phyloP scores from a whole-genome alignment of 73 alveolate genomes.

The Symbiodinium natans region DNA sequence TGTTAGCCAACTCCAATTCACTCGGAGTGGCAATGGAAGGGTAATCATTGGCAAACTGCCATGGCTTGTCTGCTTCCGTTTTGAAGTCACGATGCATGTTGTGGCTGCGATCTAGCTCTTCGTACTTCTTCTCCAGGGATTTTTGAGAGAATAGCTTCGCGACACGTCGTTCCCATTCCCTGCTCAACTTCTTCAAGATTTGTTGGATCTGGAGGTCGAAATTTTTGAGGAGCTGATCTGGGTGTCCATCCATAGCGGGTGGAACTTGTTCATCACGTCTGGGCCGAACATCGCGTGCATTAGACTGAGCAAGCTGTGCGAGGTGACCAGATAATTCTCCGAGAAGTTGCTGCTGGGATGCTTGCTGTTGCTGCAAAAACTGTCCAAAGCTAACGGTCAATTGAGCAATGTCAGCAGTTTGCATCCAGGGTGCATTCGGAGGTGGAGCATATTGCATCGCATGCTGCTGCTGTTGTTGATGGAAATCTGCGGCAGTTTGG shows the following conservation, averaged over 20 bases:
- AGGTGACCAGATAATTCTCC: neutral
- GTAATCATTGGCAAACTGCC: neutral
- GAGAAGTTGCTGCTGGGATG: neutral
- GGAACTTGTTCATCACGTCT: neutral
- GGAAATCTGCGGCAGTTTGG: conserved; percentile 9
- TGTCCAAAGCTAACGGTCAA: neutral
- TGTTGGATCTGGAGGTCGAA: neutral
- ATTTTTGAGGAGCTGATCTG: neutral
- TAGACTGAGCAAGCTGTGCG: neutral
- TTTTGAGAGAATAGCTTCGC: neutral
- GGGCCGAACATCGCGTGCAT: neutral
- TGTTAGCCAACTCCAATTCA: neutral
- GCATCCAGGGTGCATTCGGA: neutral
- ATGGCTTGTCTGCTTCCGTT: neutral
- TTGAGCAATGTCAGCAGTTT: neutral
- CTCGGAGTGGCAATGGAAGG: neutral
- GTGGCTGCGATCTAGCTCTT: neutral
- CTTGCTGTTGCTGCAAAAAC: neutral
- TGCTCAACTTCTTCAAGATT: neutral
- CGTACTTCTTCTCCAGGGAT: neutral
- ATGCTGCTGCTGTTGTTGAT: neutral
- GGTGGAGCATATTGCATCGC: neutral
- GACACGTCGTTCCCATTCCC: neutral
- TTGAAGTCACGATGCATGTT: neutral
- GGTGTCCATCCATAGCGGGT: neutral